Evolutionary conservation across 129 eudicot genomes (phyloP), one percentile per base, ranked within the genome.

Genomic region (Artemisia tridentata): DNA sequence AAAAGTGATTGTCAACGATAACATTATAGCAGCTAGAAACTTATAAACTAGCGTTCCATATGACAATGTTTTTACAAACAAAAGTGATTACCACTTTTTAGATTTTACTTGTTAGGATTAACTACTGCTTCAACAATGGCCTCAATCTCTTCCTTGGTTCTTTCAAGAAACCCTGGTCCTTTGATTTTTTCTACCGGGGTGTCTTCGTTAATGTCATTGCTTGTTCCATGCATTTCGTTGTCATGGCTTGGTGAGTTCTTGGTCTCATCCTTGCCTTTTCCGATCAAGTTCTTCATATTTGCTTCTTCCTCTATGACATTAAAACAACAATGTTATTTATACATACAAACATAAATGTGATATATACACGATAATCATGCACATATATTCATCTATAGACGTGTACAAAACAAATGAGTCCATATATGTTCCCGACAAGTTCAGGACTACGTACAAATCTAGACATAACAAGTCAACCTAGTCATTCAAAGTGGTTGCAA

Each of bases 151-250:
- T 91, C 96, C 77, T 91, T 91, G 4, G 78, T 82, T 17, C 96
- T 80, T 76, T 80, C 72, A 67, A 91, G 84, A 5, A 91, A 73
- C 58, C 72, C 74, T 3, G 95, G 98, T 18, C 91, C 96, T 79
- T 88, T 91, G 53, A 91, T 91, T 72, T 72, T 77, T 17, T 84
- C 89, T 0, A 83, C 46, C 0, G 96, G 88, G 3, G 98, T 91
- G 70, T 70, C 76, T 68, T 86, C 79, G 58, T 86, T 87, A 55
- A 91, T 88, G 76, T 86, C 90, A 50, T 86, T 83, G 64, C 95
- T 88, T 7, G 74, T 86, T 63, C 98, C 98, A 70, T 91, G 97
- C 54, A 96, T 88, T 81, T 91, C 97, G 67, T 91, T 80, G 69
- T 84, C 73, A 76, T 86, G 97, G 20, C 19, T 73, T 5, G 81